Base-by-base conservation (phyloP, 768 basidiomycete genomes). In the Trametes cingulata region DNA sequence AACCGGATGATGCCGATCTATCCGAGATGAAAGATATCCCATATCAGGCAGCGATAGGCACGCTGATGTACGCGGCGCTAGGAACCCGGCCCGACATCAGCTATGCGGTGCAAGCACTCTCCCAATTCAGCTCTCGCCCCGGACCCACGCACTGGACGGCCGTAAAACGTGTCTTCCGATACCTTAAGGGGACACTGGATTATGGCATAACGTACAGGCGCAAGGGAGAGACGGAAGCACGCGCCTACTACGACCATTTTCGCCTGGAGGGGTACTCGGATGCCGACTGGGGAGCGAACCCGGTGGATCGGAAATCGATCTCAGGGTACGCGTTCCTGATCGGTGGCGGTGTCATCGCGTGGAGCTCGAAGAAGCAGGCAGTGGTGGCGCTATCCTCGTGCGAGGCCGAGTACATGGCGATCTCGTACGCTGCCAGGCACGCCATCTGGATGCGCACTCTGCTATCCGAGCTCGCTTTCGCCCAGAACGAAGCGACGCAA, bases 381-480 rank as follows among this genome's bases (percentile, higher is more conserved):
- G 68, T 64, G 15, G 69, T 75, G 14, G 70, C 74, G 0, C 39
- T 67, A 2, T 78, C 74, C 1, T 70, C 74, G 14, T 67, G 67
- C 6, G 73, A 78, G 58, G 73, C 76, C 0, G 76, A 78, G 66
- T 77, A 75, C 62, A 71, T 78, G 51, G 73, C 74, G 0, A 61
- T 69, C 10, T 48, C 68, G 0, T 65, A 74, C 10, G 72, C 67
- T 1, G 64, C 67, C 0, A 63, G 72, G 43, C 69, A 79, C 53
- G 66, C 63, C 0, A 55, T 74, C 39, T 80, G 76, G 75, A 64
- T 73, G 48, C 63, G 60, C 8, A 56, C 37, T 2, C 64, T 72
- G 13, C 48, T 75, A 10, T 46, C 51, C 2, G 72, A 76, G 54
- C 56, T 76, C 35, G 62, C 60, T 0, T 60, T 59, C 20, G 41